phyloP scores from a whole-genome alignment of 768 basidiomycete species.

The Lenzites betulinus region DNA sequence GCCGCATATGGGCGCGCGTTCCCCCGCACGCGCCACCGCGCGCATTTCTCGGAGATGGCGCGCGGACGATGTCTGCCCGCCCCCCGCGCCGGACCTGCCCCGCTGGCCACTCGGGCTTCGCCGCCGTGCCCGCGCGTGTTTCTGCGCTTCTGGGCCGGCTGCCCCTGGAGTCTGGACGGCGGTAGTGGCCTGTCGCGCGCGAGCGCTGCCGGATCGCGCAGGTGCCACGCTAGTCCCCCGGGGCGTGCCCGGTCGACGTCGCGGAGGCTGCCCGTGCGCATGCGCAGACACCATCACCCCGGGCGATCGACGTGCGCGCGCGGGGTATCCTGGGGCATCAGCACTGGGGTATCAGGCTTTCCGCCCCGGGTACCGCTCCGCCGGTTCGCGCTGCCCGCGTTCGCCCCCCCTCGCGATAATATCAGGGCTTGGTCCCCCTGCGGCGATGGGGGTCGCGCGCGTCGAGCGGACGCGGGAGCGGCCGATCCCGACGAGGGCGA shows the following conservation, averaged over 20 bases:
- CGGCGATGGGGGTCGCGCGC: no score
- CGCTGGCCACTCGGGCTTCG: neutral
- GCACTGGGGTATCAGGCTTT: conserved; percentile 6
- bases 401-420: neutral
- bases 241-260: neutral
- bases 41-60: conserved; percentile 17
- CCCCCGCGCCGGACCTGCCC: neutral
- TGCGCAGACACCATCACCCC: neutral
- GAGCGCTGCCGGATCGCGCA: conserved; percentile 1
- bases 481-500: no score
- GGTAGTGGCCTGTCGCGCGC: no score
- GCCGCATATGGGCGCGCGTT: conserved; percentile 17
- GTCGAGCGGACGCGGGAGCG: neutral
- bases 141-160: no score
- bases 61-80: neutral
- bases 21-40: conserved; percentile 16
- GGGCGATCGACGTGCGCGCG: neutral
- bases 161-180: no score
- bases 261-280: no score
- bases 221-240: neutral
- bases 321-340: neutral
- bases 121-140: neutral
- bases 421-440: neutral
- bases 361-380: conserved; percentile 1
- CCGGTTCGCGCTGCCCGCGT: conserved; percentile 7